Percentiles rank a stretch among this genome's conserved stretches.
These are phyloP conservation scores for Apiospora hydei DNA, from an alignment of 2,329 filamentous ascomycete genomes.

Conservation along the genomic window DNA sequence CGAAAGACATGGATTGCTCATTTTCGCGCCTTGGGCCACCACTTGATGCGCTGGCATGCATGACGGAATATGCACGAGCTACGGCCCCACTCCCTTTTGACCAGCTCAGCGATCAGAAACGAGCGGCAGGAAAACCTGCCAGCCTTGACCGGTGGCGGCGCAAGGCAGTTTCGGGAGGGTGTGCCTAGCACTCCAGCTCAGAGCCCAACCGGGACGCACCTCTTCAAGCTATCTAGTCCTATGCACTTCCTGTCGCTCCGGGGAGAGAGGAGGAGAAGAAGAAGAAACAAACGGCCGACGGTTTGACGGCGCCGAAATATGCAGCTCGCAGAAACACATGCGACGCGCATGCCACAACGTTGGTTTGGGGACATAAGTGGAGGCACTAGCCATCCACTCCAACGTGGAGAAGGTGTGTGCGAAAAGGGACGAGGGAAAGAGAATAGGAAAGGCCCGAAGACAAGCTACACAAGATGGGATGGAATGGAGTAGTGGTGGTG, in stretches of 20 bases:
- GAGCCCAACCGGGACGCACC: neutral
- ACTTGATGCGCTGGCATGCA: conserved; percentile 65
- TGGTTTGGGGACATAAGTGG: conserved; percentile 38
- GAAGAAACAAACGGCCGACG: conserved; percentile 38
- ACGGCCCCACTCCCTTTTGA: conserved; percentile 51
- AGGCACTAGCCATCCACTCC: conserved; percentile 36
- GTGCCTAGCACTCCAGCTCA: conserved; percentile 16
- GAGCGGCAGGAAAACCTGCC: conserved; percentile 11
- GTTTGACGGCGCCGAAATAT: conserved; percentile 35
- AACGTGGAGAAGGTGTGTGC: conserved; percentile 38
- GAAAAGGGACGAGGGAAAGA: conserved; percentile 42
- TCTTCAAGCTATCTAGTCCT: conserved; percentile 1
- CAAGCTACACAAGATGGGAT: conserved; percentile 28
- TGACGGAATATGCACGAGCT: conserved; percentile 64
- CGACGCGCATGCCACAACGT: conserved; percentile 37
- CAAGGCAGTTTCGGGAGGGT: conserved; percentile 28
- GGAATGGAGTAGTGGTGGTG: conserved; percentile 29
- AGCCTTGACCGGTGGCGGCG: conserved; percentile 25
- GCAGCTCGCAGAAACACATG: conserved; percentile 39
- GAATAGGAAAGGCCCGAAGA: conserved; percentile 42
- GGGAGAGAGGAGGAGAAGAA: neutral
- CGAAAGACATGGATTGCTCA: conserved; percentile 41
- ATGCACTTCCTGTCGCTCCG: neutral
- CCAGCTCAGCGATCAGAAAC: conserved; percentile 47
- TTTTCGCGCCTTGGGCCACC: conserved; percentile 52